These are phyloP conservation scores for Ceriops decandra DNA, from an alignment of 345 rosid species.

Conservation along the genomic window DNA sequence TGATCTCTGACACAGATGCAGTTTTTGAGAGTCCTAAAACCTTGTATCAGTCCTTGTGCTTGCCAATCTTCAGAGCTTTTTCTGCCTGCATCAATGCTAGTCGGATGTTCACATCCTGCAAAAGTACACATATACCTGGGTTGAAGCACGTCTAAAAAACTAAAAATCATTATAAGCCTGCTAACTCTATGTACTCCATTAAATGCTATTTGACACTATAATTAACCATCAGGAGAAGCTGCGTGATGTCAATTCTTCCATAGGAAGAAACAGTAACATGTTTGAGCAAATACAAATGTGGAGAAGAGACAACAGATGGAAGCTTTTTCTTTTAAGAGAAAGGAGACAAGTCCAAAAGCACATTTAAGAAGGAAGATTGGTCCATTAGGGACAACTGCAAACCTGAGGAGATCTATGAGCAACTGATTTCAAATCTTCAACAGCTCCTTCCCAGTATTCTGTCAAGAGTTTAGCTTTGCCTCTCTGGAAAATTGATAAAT, in stretches of 20 bases:
- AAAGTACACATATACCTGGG: background rate
- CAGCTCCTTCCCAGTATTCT: slow-evolving; percentile 99
- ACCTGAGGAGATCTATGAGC: slow-evolving; percentile 90
- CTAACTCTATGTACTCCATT: background rate
- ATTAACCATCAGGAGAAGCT: background rate
- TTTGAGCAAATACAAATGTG: background rate
- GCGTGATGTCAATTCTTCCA: background rate
- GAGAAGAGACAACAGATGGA: background rate
- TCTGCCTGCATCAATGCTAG: slow-evolving; percentile 82
- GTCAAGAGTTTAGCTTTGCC: slow-evolving; percentile 91
- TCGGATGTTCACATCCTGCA: slow-evolving; percentile 73
- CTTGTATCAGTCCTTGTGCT: slow-evolving; percentile 93
- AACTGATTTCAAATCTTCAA: slow-evolving; percentile 76
- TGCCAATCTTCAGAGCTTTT: slow-evolving; percentile 93
- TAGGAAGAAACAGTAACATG: background rate
- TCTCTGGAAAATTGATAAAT: slow-evolving; percentile 40
- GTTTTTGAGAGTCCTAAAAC: slow-evolving; percentile 76
- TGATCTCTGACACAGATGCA: slow-evolving; percentile 72
- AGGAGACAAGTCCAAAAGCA: background rate
- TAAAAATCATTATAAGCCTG: background rate
- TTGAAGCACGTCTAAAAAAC: background rate
- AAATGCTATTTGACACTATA: background rate
- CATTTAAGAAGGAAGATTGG: background rate
- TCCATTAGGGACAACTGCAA: slow-evolving; percentile 13
- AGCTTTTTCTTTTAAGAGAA: too few species aligned